Evolutionary conservation across 371 early-diverging fungal species (phyloP), one percentile per base, ranked within the genome.

Genomic region (Apophysomyces sp.): DNA sequence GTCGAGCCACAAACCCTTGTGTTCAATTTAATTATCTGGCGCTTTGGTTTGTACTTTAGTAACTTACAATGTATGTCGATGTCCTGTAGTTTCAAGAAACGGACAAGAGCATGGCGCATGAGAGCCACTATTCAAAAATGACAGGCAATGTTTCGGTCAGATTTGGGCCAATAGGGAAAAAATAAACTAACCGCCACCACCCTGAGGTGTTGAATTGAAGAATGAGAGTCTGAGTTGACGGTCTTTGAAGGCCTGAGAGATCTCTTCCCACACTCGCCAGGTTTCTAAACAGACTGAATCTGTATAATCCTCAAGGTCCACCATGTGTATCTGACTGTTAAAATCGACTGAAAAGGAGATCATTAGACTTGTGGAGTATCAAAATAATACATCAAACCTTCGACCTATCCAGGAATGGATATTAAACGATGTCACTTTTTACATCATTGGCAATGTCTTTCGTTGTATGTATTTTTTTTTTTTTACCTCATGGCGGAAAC

Each of bases 171-270:
- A 32, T 52, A 27, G 32, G 4, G 16, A 51, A 24, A 9, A 13
- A 41, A 18, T 54, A 4, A 36, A 28, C 41, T 71, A 72, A 85
- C 86, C 86, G 28, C 95, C 95, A 34, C 95, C 95, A 34, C 95
- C 95, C 72, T 92, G 93, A 40, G 92, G 89, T 1, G 95, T 95
- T 3, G 93, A 90, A 68, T 88, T 92, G 72, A 94, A 91, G 67
- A 84, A 94, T 11, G 85, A 69, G n/a, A 92, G 79, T 52, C 72
- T 73, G 18, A 90, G 65, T 15, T 84, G 76, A 54, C 78, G 83
- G 12, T 76, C 67, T 44, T 74, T 80, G 66, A 82, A 78, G 57
- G 77, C 67, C 9, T 73, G 54, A 12, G 76, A 77, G 60, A 90
- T 75, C 59, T 76, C 69, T 11, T 71, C 65, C 39, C 88, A 71